Base-by-base conservation (phyloP, 2,329 filamentous ascomycete species). In the Aspergillus sp. region DNA sequence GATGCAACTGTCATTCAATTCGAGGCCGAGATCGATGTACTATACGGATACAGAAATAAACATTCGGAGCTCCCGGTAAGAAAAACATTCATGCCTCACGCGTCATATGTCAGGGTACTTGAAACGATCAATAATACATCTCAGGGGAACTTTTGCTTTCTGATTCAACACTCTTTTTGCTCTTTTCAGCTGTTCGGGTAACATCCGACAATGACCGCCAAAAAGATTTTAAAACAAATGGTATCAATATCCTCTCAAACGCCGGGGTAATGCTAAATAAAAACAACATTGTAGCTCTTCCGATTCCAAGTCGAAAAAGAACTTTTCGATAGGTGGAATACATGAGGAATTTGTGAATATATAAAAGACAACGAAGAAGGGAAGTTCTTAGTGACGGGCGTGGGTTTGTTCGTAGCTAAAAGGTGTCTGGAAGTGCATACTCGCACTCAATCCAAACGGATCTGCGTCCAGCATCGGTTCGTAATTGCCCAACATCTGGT, bases 381-480 rank as follows among this genome's bases (percentile, higher is more conserved):
- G 33, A 33, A 22, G 39, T 19, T 47, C 20, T 55, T 49, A 66
- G 53, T 62, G 62, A 41, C 68, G 67, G 30, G 65, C 50, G 56
- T 67, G 62, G 51, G 60, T 64, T 49, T 72, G 68, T 47, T 68
- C 63, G 52, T 71, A 74, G 49, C 69, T 71, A 68, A 90, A 93
- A 48, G 88, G 86, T 2, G 85, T 87, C 9, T 90, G 90, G 61
- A 95, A 95, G 56, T 91, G 88, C 91, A 95, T 95, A 71, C 88
- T 95, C 32, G 90, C 90, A 50, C 87, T 91, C 45, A 96, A 76
- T 10, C 90, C 90, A 61, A 96, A 97, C 0, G 91, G 91, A 68
- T 96, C 90, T 68, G 90, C 88, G 64, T 96, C 90, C 43, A 95
- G 75, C 71, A 90, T 88, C 15, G 90, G 86, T 61, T 96, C 90